Evolutionary conservation across 2,329 filamentous ascomycete genomes (phyloP).

Genomic region (Fusarium brevicatenulatum): DNA sequence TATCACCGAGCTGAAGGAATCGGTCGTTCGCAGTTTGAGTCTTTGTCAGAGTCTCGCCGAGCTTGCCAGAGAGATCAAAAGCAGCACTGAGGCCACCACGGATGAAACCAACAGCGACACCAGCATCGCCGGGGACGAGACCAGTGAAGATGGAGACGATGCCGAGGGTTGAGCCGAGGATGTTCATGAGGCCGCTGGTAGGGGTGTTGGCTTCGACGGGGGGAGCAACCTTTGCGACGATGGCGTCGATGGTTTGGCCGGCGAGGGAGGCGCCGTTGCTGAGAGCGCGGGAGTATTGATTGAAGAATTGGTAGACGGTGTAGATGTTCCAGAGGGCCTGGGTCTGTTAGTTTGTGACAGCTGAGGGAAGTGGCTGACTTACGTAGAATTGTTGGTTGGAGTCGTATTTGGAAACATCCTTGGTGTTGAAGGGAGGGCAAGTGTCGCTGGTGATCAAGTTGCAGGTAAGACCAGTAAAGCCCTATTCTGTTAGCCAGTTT

Average conservation of each 20-base stretch:
- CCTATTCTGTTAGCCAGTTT: not conserved
- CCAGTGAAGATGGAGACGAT: slow-evolving; percentile 5
- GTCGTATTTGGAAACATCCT: slow-evolving; percentile 11
- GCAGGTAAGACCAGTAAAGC: slow-evolving; percentile 17
- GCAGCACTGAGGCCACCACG: not conserved
- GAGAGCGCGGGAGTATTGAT: slow-evolving; percentile 18
- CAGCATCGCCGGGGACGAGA: not conserved
- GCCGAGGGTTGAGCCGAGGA: not conserved
- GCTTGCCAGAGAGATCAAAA: slow-evolving; percentile 10
- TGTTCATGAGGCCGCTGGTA: slow-evolving; percentile 4
- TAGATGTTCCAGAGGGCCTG: slow-evolving; percentile 22
- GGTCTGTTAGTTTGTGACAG: fast-evolving
- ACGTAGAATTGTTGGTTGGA: slow-evolving; percentile 26
- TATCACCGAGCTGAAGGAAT: slow-evolving; percentile 2
- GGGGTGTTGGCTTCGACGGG: slow-evolving; percentile 8
- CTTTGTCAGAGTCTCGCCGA: not conserved
- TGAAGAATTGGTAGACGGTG: slow-evolving; percentile 28
- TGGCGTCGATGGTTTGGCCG: slow-evolving; percentile 13
- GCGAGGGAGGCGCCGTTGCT: slow-evolving; percentile 22
- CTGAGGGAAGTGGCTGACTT: fast-evolving
- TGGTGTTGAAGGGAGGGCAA: slow-evolving; percentile 18
- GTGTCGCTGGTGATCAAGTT: slow-evolving; percentile 23
- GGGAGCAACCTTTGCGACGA: slow-evolving; percentile 17
- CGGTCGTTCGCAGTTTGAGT: slow-evolving; percentile 8
- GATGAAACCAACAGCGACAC: not conserved